Conservation (phyloP, 768 basidiomycete species). For the Mycena capillaripes region DNA sequence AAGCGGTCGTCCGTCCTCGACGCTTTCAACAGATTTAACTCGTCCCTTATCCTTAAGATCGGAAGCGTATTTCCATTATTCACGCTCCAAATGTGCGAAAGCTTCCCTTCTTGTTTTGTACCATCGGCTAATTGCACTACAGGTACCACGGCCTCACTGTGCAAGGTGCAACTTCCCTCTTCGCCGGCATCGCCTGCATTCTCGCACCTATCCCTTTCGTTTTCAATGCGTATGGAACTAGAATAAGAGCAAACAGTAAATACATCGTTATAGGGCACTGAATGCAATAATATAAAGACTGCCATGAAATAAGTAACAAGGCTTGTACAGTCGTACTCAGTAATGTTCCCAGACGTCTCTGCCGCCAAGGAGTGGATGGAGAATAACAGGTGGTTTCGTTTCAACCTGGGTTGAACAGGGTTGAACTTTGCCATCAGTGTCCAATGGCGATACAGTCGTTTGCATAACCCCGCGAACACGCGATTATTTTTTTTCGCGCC, state of each 20-base stretch:
- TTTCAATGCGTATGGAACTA: slow-evolving; percentile 17
- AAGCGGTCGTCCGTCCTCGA: background rate
- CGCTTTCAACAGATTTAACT: background rate
- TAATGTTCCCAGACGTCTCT: too few relatives aligned
- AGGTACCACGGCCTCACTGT: slow-evolving; percentile 27
- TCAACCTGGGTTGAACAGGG: too few relatives aligned
- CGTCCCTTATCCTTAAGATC: background rate
- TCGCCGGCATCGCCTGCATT: slow-evolving; percentile 27
- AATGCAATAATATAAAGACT: too few relatives aligned
- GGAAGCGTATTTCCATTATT: slow-evolving; percentile 34
- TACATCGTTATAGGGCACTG: background rate
- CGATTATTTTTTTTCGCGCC: too few relatives aligned
- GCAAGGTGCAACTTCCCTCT: slow-evolving; percentile 30
- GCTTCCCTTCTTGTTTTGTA: background rate
- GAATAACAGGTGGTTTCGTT: too few relatives aligned
- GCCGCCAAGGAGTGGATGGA: too few relatives aligned
- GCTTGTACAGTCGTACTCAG: too few relatives aligned
- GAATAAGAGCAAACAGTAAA: slow-evolving; percentile 24
- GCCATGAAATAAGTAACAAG: too few relatives aligned
- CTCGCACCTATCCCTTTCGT: slow-evolving; percentile 36
- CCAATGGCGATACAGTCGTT: too few relatives aligned
- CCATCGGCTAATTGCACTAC: background rate
- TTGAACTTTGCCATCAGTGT: too few relatives aligned
- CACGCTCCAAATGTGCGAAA: slow-evolving; percentile 29
- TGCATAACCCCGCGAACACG: too few relatives aligned